A percentile compares a stretch with the other conserved stretches of the same genome.
Evolutionary conservation across 1,284 basidiomycete species (phyloP).

Genomic region (Heterobasidion annosum): DNA sequence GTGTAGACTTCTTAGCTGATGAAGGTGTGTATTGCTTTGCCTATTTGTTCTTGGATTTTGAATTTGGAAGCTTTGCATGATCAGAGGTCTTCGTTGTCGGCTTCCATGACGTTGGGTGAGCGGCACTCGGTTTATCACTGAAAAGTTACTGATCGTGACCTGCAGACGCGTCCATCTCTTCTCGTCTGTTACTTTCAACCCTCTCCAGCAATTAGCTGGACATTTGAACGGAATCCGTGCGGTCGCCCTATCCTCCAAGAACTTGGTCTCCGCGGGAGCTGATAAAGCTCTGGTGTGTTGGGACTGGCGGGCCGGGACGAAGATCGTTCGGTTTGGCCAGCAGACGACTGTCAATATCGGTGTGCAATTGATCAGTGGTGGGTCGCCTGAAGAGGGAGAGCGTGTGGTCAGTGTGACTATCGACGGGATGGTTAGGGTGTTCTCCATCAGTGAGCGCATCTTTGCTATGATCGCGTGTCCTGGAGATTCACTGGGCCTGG

Average conservation of each 20-base stretch:
- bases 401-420: constrained; percentile 84
- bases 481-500: constrained; percentile 1
- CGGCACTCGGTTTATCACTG: constrained; percentile 6
- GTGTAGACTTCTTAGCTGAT: constrained; percentile 79
- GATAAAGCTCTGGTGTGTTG: constrained; percentile 88
- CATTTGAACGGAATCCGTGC: constrained; percentile 77
- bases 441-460: constrained; percentile 66
- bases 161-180: constrained; percentile 72
- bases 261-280: constrained; percentile 83
- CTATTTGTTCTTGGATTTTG: no score
- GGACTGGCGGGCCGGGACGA: constrained; percentile 80
- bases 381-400: constrained; percentile 52
- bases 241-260: constrained; percentile 77
- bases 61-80: neutral
- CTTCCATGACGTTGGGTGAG: constrained; percentile 85
- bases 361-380: constrained; percentile 66
- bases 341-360: constrained; percentile 90
- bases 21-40: constrained; percentile 40
- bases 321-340: constrained; percentile 86
- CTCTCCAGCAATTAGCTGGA: constrained; percentile 77
- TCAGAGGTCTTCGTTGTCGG: constrained; percentile 84
- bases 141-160: neutral
- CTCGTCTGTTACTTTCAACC: constrained; percentile 71
- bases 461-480: neutral
- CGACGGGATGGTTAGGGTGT: constrained; percentile 85